These are phyloP conservation scores for Amanita fuliginea DNA, from an alignment of 768 basidiomycete genomes.

Conservation along the genomic window DNA sequence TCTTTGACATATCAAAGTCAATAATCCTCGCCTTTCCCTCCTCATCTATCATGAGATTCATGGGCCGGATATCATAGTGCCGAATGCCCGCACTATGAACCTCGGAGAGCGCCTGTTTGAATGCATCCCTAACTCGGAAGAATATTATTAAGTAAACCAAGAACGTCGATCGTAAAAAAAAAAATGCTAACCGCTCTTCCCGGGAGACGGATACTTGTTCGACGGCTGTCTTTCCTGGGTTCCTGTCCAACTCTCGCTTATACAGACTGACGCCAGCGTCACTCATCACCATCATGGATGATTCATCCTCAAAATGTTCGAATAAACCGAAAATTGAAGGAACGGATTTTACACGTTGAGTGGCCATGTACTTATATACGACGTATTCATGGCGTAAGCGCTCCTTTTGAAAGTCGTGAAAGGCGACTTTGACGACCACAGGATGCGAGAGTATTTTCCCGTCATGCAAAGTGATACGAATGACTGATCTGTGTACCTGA, in stretches of 20 bases:
- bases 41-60: neutral
- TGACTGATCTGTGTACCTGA: neutral
- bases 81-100: neutral
- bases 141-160: no score
- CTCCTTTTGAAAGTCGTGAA: neutral
- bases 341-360: neutral
- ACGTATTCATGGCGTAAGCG: neutral
- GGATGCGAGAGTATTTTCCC: neutral
- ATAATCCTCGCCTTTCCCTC: neutral
- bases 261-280: neutral
- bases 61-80: neutral
- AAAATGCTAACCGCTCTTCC: neutral
- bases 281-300: neutral
- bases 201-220: neutral
- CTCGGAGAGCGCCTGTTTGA: neutral
- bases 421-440: neutral
- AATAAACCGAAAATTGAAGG: neutral
- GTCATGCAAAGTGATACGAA: neutral
- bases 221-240: neutral
- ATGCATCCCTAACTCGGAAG: neutral
- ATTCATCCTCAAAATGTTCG: neutral
- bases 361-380: neutral
- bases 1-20: constrained; percentile 1
- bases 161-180: no score
- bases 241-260: neutral